A percentile compares a stretch with the other conserved stretches of the same genome.
Evolutionary conservation across 1,284 basidiomycete species (phyloP).

Genomic region (Sanghuangporus weigelae): DNA sequence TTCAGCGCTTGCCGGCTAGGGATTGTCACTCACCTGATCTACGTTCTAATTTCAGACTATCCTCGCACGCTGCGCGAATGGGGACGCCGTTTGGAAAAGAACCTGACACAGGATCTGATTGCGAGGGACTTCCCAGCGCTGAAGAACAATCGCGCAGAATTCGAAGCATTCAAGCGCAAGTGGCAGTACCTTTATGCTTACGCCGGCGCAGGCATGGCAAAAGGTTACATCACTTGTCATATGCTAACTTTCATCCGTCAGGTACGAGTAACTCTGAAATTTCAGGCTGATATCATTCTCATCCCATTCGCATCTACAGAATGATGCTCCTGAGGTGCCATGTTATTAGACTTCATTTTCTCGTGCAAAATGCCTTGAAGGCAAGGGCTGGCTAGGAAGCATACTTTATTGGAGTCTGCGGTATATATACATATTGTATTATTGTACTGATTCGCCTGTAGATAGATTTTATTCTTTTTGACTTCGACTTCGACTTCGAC

Average conservation of each 20-base stretch:
- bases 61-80: constrained; percentile 47
- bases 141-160: constrained; percentile 16
- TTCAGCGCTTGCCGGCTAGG: neutral
- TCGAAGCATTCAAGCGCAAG: constrained; percentile 26
- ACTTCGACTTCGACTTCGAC: neutral
- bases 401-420: neutral
- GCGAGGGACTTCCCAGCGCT: constrained; percentile 20
- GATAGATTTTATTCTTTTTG: neutral
- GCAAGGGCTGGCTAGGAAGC: neutral
- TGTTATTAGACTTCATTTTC: constrained; percentile 6
- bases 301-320: neutral
- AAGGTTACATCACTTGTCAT: constrained; percentile 24
- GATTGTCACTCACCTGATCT: neutral
- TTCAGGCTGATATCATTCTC: neutral
- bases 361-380: neutral
- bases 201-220: constrained; percentile 26
- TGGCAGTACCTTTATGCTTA: constrained; percentile 29
- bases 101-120: constrained; percentile 20
- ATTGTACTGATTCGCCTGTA: neutral
- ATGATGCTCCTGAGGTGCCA: constrained; percentile 6
- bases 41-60: constrained; percentile 31
- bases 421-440: neutral
- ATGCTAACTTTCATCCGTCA: constrained; percentile 24
- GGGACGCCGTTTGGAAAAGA: constrained; percentile 27
- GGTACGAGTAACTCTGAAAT: constrained; percentile 11